These are phyloP conservation scores for Ogataea methylovora DNA, from an alignment of 805 yeast species.

Conservation along the genomic window DNA sequence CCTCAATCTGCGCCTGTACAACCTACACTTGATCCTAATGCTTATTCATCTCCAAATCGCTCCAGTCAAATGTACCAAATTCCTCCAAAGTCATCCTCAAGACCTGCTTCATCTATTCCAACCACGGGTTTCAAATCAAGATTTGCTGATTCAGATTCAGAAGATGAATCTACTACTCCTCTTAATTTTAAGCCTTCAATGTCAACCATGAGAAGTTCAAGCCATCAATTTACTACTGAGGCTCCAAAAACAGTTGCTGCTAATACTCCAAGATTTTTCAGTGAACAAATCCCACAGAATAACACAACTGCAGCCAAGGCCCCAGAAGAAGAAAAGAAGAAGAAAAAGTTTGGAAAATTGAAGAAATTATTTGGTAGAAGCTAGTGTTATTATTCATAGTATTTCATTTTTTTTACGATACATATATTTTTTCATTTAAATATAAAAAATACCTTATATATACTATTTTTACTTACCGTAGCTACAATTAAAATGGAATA, in stretches of 20 bases:
- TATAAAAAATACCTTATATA: neutral
- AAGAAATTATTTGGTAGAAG: constrained; percentile 25
- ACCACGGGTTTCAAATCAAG: constrained; percentile 47
- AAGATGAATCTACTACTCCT: constrained; percentile 27
- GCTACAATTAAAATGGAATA: neutral
- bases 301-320: neutral
- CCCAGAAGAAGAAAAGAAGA: constrained; percentile 19
- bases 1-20: constrained; percentile 2
- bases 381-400: too few species aligned
- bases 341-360: constrained; percentile 24
- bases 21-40: constrained; percentile 22
- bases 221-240: constrained; percentile 3
- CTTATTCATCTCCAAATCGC: constrained; percentile 25
- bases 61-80: too few species aligned
- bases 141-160: constrained; percentile 57
- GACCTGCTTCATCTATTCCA: too few species aligned
- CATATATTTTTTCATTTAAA: too few species aligned
- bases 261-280: constrained; percentile 16
- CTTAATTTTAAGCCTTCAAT: constrained; percentile 10
- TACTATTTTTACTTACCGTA: neutral
- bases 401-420: too few species aligned
- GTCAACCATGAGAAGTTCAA: constrained; percentile 19
- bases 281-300: constrained; percentile 14
- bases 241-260: neutral
- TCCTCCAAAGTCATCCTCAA: too few species aligned